A percentile compares a stretch with the other conserved stretches of the same genome.
Evolutionary conservation across 768 basidiomycete species (phyloP).

Genomic region (Termitomyces sp.): DNA sequence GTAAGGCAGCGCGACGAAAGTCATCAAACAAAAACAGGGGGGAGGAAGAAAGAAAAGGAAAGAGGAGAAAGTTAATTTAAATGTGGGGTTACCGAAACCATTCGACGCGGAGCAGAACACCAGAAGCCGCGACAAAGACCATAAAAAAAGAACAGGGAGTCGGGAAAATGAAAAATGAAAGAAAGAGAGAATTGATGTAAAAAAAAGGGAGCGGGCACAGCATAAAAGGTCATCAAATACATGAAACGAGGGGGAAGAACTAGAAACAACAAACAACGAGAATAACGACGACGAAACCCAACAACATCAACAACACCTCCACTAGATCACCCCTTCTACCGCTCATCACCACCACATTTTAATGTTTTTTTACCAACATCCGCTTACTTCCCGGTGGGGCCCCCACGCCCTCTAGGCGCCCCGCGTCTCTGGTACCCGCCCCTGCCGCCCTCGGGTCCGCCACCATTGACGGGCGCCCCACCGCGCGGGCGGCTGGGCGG

Average conservation of each 20-base stretch:
- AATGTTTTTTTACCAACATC: no score
- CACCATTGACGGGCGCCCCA: slow-evolving; percentile 53
- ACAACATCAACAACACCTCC: not conserved
- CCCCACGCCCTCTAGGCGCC: slow-evolving; percentile 30
- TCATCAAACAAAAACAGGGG: no score
- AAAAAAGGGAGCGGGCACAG: not conserved
- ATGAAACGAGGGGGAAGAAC: not conserved
- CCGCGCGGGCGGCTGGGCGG: slow-evolving; percentile 59
- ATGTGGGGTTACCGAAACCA: no score
- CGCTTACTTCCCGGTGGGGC: slow-evolving; percentile 17
- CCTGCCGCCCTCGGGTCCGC: slow-evolving; percentile 32
- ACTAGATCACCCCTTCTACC: slow-evolving; percentile 7
- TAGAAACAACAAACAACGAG: not conserved
- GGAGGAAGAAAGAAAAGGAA: no score
- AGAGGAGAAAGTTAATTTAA: no score
- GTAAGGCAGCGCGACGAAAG: no score
- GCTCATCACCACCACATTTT: no score
- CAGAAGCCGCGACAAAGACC: no score
- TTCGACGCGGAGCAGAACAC: no score
- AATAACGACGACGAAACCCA: not conserved
- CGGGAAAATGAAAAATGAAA: no score
- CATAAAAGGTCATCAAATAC: not conserved
- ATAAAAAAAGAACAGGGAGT: no score
- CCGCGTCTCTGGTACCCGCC: slow-evolving; percentile 10
- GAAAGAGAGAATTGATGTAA: not conserved